Conservation (phyloP, 805 yeast genomes). For the Kodamaea kaohsiungensis region DNA sequence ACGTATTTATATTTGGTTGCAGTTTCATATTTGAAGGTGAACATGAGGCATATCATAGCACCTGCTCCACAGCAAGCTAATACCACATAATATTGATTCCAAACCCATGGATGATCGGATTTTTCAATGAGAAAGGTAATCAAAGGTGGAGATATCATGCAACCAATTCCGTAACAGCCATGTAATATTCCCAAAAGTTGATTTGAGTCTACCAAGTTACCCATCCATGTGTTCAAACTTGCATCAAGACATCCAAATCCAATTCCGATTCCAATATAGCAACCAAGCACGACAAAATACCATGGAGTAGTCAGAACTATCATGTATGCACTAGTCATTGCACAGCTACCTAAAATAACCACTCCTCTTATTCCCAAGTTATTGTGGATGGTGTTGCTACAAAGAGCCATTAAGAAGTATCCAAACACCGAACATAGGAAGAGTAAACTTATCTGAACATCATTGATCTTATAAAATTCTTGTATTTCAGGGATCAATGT, state of each 20-base stretch:
- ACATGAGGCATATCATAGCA: constrained; percentile 22
- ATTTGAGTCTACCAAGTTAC: constrained; percentile 46
- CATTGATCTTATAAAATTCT: constrained; percentile 46
- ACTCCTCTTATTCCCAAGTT: constrained; percentile 51
- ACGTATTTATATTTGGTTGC: constrained; percentile 42
- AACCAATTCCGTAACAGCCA: constrained; percentile 55
- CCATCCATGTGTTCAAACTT: constrained; percentile 54
- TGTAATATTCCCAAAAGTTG: constrained; percentile 54
- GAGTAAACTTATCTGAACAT: constrained; percentile 48
- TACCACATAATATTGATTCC: constrained; percentile 49
- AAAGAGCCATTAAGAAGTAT: constrained; percentile 53
- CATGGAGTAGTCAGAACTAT: constrained; percentile 44
- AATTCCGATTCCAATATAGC: constrained; percentile 48
- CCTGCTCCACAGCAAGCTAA: constrained; percentile 28
- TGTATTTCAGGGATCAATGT: constrained; percentile 56
- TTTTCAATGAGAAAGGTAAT: constrained; percentile 42
- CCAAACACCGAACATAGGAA: constrained; percentile 57
- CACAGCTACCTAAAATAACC: constrained; percentile 31
- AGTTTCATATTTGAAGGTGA: constrained; percentile 45
- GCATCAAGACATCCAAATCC: constrained; percentile 62
- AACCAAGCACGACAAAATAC: constrained; percentile 37
- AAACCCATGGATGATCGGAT: constrained; percentile 40
- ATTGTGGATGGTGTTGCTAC: constrained; percentile 44
- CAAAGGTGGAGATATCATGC: constrained; percentile 51
- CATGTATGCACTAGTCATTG: constrained; percentile 40